These are phyloP conservation scores for Pseudogymnoascus sp. DNA, from an alignment of 2,329 filamentous ascomycete genomes.

Conservation along the genomic window DNA sequence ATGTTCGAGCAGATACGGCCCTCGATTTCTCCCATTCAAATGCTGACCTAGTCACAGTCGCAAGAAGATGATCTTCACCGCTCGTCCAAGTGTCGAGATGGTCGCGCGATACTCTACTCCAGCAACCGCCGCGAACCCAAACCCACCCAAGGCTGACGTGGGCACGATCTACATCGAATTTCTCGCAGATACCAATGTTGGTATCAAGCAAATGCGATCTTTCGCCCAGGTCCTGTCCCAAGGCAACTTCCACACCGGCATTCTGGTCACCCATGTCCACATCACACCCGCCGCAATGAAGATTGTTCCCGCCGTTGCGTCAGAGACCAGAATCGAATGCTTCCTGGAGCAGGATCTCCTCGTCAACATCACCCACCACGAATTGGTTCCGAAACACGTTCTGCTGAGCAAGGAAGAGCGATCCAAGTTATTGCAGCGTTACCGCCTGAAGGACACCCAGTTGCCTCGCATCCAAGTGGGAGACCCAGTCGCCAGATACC, in stretches of 20 bases:
- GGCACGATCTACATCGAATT: slow-evolving; percentile 94
- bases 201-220: slow-evolving; percentile 83
- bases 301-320: slow-evolving; percentile 69
- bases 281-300: slow-evolving; percentile 84
- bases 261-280: slow-evolving; percentile 76
- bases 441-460: slow-evolving; percentile 95
- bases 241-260: slow-evolving; percentile 79
- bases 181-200: slow-evolving; percentile 68
- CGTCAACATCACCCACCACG: slow-evolving; percentile 97
- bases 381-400: slow-evolving; percentile 90
- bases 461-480: slow-evolving; percentile 83
- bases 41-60: slow-evolving; percentile 48
- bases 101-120: slow-evolving; percentile 72
- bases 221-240: slow-evolving; percentile 77
- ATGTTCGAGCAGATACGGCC: slow-evolving; percentile 30
- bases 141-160: slow-evolving; percentile 61
- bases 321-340: slow-evolving; percentile 76
- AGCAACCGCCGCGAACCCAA: slow-evolving; percentile 58
- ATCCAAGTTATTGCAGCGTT: slow-evolving; percentile 72
- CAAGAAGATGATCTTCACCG: slow-evolving; percentile 77
- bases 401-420: slow-evolving; percentile 88
- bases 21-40: slow-evolving; percentile 14
- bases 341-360: slow-evolving; percentile 94
- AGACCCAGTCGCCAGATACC: slow-evolving; percentile 87
- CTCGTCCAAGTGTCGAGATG: slow-evolving; percentile 77